Conservation (phyloP, 2,329 filamentous ascomycete species). For the Neofusicoccum kwambonambiense region DNA sequence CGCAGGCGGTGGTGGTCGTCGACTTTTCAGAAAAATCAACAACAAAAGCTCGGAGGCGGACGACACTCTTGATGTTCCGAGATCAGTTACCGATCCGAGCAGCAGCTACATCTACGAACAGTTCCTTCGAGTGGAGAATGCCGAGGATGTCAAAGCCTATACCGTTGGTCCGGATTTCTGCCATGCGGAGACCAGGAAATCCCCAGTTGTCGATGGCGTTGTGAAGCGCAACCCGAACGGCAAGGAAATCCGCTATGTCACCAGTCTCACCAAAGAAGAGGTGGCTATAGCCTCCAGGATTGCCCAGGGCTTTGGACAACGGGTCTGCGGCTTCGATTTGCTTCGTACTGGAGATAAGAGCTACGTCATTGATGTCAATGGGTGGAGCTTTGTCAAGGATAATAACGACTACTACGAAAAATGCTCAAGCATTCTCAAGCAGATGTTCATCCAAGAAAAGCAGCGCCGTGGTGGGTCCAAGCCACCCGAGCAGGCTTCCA, state of each 20-base stretch:
- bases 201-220: conserved; percentile 92
- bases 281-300: conserved; percentile 86
- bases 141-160: conserved; percentile 97
- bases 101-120: conserved; percentile 96
- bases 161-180: conserved; percentile 92
- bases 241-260: conserved; percentile 95
- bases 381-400: conserved; percentile 99
- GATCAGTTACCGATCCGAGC: conserved; percentile 75
- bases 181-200: conserved; percentile 95
- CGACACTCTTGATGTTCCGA: conserved; percentile 69
- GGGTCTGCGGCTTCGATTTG: conserved; percentile 94
- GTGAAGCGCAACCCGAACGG: conserved; percentile 95
- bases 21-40: conserved; percentile 93
- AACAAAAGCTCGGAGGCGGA: conserved; percentile 99
- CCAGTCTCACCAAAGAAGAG: conserved; percentile 76
- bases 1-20: conserved; percentile 82
- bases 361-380: conserved; percentile 98
- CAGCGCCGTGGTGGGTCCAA: conserved; percentile 54
- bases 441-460: conserved; percentile 84
- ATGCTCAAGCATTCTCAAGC: conserved; percentile 78
- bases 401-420: conserved; percentile 98
- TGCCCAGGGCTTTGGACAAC: conserved; percentile 85
- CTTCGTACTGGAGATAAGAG: conserved; percentile 84
- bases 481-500: conserved; percentile 46
- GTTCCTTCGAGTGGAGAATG: conserved; percentile 94